Percentiles rank a stretch among this genome's conserved stretches.
These are phyloP conservation scores for Westerdykella aurantiaca DNA, from an alignment of 2,329 filamentous ascomycete species.

Conservation along the genomic window DNA sequence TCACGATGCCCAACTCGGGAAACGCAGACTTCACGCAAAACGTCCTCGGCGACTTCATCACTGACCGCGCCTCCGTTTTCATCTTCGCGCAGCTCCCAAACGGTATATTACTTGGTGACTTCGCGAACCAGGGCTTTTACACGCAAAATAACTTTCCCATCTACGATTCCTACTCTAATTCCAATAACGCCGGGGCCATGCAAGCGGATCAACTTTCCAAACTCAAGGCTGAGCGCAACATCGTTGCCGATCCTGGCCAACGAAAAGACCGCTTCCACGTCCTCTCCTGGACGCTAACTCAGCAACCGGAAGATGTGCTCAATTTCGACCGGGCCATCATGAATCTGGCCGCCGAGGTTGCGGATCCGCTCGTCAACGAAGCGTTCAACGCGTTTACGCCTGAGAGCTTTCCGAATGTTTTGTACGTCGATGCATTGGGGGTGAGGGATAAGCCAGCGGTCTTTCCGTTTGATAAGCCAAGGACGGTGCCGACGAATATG, in stretches of 20 bases:
- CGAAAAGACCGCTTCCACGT: constrained; percentile 33
- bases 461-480: constrained; percentile 27
- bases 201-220: constrained; percentile 35
- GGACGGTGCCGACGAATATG: constrained; percentile 15
- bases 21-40: constrained; percentile 27
- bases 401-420: constrained; percentile 32
- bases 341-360: constrained; percentile 26
- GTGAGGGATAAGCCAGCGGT: constrained; percentile 27
- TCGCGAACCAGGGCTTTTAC: constrained; percentile 34
- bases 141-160: constrained; percentile 28
- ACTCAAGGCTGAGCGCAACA: constrained; percentile 25
- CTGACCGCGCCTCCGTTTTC: constrained; percentile 32
- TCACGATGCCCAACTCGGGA: constrained; percentile 18
- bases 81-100: constrained; percentile 30
- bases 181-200: constrained; percentile 29
- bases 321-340: constrained; percentile 31
- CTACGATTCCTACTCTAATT: constrained; percentile 35
- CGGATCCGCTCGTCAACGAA: constrained; percentile 27
- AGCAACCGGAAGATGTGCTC: constrained; percentile 29
- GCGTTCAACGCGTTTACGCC: constrained; percentile 32
- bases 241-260: constrained; percentile 14
- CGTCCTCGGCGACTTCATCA: constrained; percentile 36
- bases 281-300: constrained; percentile 35
- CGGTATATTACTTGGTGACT: constrained; percentile 24
- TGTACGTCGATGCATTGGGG: constrained; percentile 32